Base-by-base conservation (phyloP, 768 basidiomycete genomes). In the Podaxis sp. region DNA sequence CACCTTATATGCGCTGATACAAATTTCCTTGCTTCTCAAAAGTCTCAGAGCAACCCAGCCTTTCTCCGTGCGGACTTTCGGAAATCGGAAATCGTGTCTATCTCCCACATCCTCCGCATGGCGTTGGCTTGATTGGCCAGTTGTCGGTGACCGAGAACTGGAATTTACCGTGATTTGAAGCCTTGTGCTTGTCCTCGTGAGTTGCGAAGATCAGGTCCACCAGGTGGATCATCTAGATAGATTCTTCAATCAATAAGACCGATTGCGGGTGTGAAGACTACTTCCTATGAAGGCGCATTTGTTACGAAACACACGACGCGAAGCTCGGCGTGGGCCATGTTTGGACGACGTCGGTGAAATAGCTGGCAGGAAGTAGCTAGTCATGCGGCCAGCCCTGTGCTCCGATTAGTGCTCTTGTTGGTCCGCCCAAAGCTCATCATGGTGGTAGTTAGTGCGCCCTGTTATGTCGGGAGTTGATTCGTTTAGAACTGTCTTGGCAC, bases 211-310 rank as follows among this genome's bases (percentile, higher is more conserved):
- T 48, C 50, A 6, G 37, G 6, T 35, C 59, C 50, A 35, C 42
- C 13, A 42, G 21, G 32, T 27, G 59, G 59, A 47, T 47, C 59
- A 61, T 55, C 46, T 40, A 42, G 53, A 61, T 3, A 35, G 50
- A 61, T 40, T 23, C 14, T 42, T n/a, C 9, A 38, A 51, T 48
- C 11, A 36, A 13, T 25, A 23, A 10, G 32, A 14, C 47, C 36
- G 57, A 38, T 50, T 9, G 25, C 11, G 51, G 59, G 32, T 60
- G 59, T 53, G 59, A 55, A 47, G 32, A n/a, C 36, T 18, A 36
- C 28, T 54, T 36, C 59, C 44, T 27, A 44, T 25, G 28, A 46
- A 47, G 40, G 42, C 1, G 44, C 27, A 35, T 44, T n/a, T 32
- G 44, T 50, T 25, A 1, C n/a, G 28, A 16, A 42, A 11, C 18